These are phyloP conservation scores for Ciborinia camelliae DNA, from an alignment of 2,329 filamentous ascomycete species.

Conservation along the genomic window DNA sequence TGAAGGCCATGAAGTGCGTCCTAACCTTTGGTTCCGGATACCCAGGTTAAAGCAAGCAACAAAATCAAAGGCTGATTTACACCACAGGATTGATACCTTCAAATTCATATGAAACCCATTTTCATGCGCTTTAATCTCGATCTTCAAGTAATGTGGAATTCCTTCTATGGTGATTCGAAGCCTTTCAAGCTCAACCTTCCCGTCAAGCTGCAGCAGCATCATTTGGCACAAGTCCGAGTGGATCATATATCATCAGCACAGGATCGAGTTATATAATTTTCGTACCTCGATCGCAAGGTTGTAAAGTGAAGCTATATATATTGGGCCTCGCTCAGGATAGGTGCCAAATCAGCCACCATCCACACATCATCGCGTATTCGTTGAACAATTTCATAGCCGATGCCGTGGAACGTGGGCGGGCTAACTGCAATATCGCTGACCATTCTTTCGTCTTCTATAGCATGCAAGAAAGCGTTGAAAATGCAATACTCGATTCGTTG, in stretches of 20 bases:
- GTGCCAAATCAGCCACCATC: slow-evolving; percentile 1
- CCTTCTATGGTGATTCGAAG: not conserved
- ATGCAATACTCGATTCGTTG: not conserved
- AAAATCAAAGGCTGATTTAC: not conserved
- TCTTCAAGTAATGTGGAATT: not conserved
- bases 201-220: not conserved
- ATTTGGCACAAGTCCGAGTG: slow-evolving; percentile 21
- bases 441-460: not conserved
- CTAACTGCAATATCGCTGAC: slow-evolving; percentile 16
- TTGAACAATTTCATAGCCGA: slow-evolving; percentile 17
- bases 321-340: slow-evolving; percentile 23
- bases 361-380: slow-evolving; percentile 1
- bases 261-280: slow-evolving; percentile 25
- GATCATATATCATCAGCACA: slow-evolving; percentile 6
- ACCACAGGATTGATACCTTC: not conserved
- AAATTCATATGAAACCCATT: not conserved
- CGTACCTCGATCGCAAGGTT: slow-evolving; percentile 24
- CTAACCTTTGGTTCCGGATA: not conserved
- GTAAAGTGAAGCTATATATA: not conserved
- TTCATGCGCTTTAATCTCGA: not conserved
- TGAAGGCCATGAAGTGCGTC: not conserved
- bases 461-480: not conserved
- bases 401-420: slow-evolving; percentile 16
- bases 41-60: not conserved
- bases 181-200: not conserved